Conservation (phyloP, 2,329 filamentous ascomycete species). For the Phyllosticta capitalensis region DNA sequence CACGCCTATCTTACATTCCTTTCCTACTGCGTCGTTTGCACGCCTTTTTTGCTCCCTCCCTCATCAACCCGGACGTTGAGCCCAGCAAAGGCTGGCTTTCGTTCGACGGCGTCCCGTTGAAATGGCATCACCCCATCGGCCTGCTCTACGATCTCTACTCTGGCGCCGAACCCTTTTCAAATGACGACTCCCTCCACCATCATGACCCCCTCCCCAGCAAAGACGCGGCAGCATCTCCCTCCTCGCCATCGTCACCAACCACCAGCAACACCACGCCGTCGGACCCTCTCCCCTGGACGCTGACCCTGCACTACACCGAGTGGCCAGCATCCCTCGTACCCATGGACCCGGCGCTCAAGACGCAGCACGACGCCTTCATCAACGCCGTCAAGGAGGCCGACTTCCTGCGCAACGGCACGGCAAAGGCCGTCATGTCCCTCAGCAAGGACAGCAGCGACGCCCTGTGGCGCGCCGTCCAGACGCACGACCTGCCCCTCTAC, state of each 20-base stretch:
- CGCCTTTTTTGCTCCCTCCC: constrained; percentile 48
- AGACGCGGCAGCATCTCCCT: not conserved
- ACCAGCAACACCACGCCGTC: not conserved
- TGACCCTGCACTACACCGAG: constrained; percentile 52
- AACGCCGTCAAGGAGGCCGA: constrained; percentile 72
- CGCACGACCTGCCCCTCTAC: constrained; percentile 66
- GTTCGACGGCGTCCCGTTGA: constrained; percentile 58
- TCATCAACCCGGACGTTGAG: constrained; percentile 49
- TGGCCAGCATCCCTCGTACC: constrained; percentile 49
- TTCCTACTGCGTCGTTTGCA: constrained; percentile 54
- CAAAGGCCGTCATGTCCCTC: constrained; percentile 81
- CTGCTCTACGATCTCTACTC: constrained; percentile 61
- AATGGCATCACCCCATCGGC: constrained; percentile 63
- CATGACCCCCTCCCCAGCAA: constrained; percentile 3
- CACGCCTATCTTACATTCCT: constrained; percentile 59
- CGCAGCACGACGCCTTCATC: constrained; percentile 56
- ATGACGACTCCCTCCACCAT: not conserved
- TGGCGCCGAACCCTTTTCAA: constrained; percentile 39
- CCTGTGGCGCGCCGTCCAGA: constrained; percentile 71
- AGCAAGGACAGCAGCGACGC: constrained; percentile 74
- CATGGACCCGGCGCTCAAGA: constrained; percentile 45
- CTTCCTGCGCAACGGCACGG: constrained; percentile 78
- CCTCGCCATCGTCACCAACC: not conserved
- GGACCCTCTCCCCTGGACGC: constrained; percentile 48
- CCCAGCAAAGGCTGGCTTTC: constrained; percentile 53